Conservation (phyloP, 2,329 filamentous ascomycete genomes). For the Aspergillus proliferans region DNA sequence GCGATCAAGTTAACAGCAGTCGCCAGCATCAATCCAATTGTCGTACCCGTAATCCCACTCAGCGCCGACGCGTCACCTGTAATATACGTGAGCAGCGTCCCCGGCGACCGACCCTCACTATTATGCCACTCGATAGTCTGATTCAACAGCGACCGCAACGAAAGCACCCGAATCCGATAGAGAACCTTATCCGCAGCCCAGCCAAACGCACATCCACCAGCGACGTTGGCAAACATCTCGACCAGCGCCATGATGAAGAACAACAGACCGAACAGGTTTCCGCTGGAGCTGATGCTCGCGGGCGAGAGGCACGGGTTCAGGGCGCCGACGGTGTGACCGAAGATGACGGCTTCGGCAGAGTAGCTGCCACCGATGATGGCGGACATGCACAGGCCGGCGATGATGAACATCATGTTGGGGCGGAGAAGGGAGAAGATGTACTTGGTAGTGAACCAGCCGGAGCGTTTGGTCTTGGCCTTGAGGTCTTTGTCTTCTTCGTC, state of each 20-base stretch:
- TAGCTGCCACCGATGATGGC: conserved; percentile 52
- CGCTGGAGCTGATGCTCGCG: conserved; percentile 43
- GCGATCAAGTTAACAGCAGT: conserved; percentile 63
- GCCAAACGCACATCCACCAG: conserved; percentile 54
- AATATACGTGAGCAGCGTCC: conserved; percentile 58
- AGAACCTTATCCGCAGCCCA: conserved; percentile 57
- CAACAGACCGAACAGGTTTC: conserved; percentile 50
- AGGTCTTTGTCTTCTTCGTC: conserved; percentile 4
- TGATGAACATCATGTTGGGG: conserved; percentile 39
- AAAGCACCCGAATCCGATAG: conserved; percentile 56
- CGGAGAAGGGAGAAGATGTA: conserved; percentile 36
- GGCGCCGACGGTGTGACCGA: conserved; percentile 53
- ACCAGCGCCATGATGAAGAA: conserved; percentile 55
- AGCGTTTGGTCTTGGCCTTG: conserved; percentile 12
- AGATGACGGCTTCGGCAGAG: conserved; percentile 51
- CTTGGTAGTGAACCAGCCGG: conserved; percentile 19
- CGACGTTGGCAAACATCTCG: conserved; percentile 54
- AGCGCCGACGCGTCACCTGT: conserved; percentile 63
- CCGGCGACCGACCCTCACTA: conserved; percentile 55
- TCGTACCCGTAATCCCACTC: conserved; percentile 62
- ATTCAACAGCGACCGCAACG: conserved; percentile 56
- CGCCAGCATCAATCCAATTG: conserved; percentile 62
- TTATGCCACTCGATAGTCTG: conserved; percentile 67
- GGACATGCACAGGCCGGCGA: conserved; percentile 48
- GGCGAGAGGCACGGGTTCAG: conserved; percentile 49